Evolutionary conservation across 148 eudicot species (phyloP).

Genomic region (Rhododendron simsii): DNA sequence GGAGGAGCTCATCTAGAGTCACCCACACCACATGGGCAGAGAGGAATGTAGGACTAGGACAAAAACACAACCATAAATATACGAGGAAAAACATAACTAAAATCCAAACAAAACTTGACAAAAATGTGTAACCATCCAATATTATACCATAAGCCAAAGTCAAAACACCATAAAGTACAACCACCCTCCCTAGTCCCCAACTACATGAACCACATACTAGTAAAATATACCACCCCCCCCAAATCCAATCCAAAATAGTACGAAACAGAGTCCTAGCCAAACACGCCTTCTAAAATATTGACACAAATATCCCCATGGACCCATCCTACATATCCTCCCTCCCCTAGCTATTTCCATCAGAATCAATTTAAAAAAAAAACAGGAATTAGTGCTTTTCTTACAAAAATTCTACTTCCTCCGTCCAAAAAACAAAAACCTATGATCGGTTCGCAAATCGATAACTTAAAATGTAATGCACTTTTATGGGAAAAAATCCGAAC

Average conservation of each 20-base stretch:
- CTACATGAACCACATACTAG: neutral
- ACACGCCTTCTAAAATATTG: neutral
- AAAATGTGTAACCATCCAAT: neutral
- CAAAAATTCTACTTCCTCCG: neutral
- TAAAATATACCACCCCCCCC: neutral
- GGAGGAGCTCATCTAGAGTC: too few species aligned
- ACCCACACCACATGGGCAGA: neutral
- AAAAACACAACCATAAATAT: neutral
- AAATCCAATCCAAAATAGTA: neutral
- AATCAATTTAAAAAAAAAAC: neutral
- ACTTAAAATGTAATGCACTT: too few species aligned
- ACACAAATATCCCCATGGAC: neutral
- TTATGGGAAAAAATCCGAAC: neutral
- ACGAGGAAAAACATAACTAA: neutral
- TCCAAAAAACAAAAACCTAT: neutral
- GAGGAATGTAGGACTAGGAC: neutral
- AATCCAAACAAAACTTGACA: neutral
- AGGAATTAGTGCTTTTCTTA: neutral
- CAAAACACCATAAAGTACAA: neutral
- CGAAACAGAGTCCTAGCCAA: neutral
- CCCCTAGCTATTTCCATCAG: neutral
- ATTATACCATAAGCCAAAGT: neutral
- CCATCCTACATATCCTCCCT: neutral
- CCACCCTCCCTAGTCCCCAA: neutral
- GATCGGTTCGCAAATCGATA: neutral